Evolutionary conservation across 257 asterid species (phyloP).

Genomic region (Solanum etuberosum): DNA sequence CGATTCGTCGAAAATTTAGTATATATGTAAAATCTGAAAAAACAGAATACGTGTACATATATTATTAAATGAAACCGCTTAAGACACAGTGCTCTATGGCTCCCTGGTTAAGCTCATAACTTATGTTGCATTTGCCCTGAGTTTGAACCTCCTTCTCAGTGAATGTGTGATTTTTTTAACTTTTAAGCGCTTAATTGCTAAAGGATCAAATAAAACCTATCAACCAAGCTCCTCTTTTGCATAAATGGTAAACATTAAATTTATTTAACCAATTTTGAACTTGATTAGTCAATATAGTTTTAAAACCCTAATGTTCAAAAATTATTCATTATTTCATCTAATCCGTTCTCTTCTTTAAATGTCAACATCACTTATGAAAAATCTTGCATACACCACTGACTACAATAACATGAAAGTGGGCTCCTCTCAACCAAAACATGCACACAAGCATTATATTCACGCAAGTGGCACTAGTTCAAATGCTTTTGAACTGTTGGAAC

Average conservation of each 20-base stretch:
- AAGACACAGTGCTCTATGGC: neutral
- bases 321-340: neutral
- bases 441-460: neutral
- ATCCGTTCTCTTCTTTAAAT: neutral
- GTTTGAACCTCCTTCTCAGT: neutral
- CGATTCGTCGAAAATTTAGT: neutral
- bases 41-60: neutral
- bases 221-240: neutral
- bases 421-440: neutral
- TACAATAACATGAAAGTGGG: neutral
- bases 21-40: too few relatives aligned
- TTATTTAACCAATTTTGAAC: neutral
- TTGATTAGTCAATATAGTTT: neutral
- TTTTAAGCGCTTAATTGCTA: neutral
- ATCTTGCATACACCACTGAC: neutral
- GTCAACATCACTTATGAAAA: neutral
- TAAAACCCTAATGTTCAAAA: neutral
- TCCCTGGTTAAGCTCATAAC: neutral
- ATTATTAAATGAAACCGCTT: neutral
- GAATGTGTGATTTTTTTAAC: neutral
- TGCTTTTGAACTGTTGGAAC: neutral
- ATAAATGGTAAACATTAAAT: neutral
- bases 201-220: neutral
- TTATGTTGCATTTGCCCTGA: neutral
- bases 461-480: neutral